Conservation (phyloP, 2,329 filamentous ascomycete species). For the Diatrype stigma region DNA sequence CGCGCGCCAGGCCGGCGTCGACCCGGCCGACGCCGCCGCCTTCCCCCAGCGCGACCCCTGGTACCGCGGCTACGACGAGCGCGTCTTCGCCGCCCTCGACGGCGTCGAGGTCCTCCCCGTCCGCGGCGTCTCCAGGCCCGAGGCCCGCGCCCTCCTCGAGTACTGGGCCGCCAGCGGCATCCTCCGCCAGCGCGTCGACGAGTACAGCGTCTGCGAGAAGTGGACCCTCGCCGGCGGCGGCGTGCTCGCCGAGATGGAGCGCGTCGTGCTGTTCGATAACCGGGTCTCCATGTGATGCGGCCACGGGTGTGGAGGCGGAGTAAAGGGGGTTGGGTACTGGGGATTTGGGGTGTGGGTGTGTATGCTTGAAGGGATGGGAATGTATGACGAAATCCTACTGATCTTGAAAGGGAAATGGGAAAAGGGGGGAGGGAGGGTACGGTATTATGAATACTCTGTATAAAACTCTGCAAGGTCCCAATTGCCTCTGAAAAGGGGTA, state of each 20-base stretch:
- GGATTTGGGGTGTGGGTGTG: background rate
- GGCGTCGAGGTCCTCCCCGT: slow-evolving; percentile 53
- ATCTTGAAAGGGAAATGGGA: no score
- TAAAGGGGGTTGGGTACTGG: no score
- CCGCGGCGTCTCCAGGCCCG: slow-evolving; percentile 65
- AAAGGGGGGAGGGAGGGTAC: no score
- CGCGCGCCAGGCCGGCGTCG: slow-evolving; percentile 33
- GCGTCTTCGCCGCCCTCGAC: slow-evolving; percentile 49
- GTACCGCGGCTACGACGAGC: slow-evolving; percentile 51
- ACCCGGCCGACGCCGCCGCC: slow-evolving; percentile 19
- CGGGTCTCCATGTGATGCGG: slow-evolving; percentile 8
- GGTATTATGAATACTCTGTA: no score
- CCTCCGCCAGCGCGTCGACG: slow-evolving; percentile 65
- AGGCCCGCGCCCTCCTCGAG: slow-evolving; percentile 79
- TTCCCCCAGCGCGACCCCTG: slow-evolving; percentile 46
- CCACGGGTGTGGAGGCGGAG: no score
- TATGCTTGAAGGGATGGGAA: background rate
- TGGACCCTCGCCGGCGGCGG: slow-evolving; percentile 81
- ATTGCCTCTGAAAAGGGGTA: no score
- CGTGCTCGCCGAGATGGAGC: slow-evolving; percentile 78
- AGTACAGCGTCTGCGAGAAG: slow-evolving; percentile 70
- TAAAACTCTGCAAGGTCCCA: no score
- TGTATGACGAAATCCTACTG: no score
- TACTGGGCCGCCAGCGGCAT: slow-evolving; percentile 90
- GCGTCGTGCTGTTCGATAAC: slow-evolving; percentile 43